Conservation (phyloP, 495 filamentous ascomycete genomes). For the Penicillium silybi region DNA sequence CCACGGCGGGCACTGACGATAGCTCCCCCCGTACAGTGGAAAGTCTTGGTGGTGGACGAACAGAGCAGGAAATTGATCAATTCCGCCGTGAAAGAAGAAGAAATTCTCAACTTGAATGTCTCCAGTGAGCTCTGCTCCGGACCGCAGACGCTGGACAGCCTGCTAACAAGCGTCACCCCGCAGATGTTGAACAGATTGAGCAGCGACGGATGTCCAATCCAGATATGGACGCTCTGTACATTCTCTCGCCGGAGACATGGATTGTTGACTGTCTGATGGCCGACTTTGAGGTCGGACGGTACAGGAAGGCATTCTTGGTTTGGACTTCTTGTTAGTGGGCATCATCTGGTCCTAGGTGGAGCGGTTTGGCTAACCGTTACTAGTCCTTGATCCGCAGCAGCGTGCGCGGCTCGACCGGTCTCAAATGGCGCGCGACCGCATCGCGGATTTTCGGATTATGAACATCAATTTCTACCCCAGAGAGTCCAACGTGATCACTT, state of each 20-base stretch:
- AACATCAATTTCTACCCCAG: conserved; percentile 84
- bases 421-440: conserved; percentile 61
- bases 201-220: conserved; percentile 72
- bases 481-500: conserved; percentile 87
- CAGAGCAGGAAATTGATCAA: conserved; percentile 74
- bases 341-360: conserved; percentile 1
- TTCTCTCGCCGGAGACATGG: conserved; percentile 77
- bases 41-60: conserved; percentile 86
- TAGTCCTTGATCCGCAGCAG: conserved; percentile 53
- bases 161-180: conserved; percentile 29
- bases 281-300: conserved; percentile 79
- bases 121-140: conserved; percentile 61
- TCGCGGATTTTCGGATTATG: conserved; percentile 67
- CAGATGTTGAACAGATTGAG: conserved; percentile 91
- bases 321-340: conserved; percentile 72
- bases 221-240: conserved; percentile 89
- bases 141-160: conserved; percentile 3
- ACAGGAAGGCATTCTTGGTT: conserved; percentile 68
- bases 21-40: conserved; percentile 64
- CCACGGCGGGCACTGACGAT: conserved; percentile 27
- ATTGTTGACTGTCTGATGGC: conserved; percentile 91
- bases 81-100: conserved; percentile 86
- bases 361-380: conserved; percentile 12
- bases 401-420: conserved; percentile 55
- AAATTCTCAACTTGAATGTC: conserved; percentile 91